Percentiles rank a stretch among this genome's conserved stretches.
These are phyloP conservation scores for Talaromyces sp. DNA, from an alignment of 2,329 filamentous ascomycete species.

Conservation along the genomic window DNA sequence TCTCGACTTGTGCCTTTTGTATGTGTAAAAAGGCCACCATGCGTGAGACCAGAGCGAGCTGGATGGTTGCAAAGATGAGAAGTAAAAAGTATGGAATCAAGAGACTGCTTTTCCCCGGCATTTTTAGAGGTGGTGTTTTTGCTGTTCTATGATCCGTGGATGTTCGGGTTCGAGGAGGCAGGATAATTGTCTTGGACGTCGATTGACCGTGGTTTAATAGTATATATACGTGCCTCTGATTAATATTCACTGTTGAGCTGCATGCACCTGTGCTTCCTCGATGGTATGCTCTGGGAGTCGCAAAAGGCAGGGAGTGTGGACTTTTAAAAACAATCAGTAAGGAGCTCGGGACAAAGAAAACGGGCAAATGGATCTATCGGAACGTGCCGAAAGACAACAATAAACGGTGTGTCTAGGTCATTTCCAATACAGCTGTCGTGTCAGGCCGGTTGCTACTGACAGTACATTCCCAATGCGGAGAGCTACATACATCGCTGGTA, in stretches of 20 bases:
- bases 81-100: slow-evolving; percentile 6
- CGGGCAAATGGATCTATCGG: neutral
- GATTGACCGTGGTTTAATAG: neutral
- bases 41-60: slow-evolving; percentile 9
- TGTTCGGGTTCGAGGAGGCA: no score
- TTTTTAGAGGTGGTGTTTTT: neutral
- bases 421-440: neutral
- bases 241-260: neutral
- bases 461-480: neutral
- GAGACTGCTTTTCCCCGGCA: neutral
- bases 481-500: no score
- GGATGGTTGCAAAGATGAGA: slow-evolving; percentile 3
- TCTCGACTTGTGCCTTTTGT: slow-evolving; percentile 1
- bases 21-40: slow-evolving; percentile 9
- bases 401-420: neutral
- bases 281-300: neutral
- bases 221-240: no score
- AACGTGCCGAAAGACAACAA: neutral
- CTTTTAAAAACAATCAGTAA: neutral
- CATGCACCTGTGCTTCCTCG: neutral
- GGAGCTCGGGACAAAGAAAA: neutral
- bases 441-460: neutral
- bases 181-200: neutral
- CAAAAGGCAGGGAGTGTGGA: neutral
- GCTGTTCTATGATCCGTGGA: no score